These are phyloP conservation scores for Puccinellia tenuiflora DNA, from an alignment of 176 grass and related monocot species.

Conservation along the genomic window DNA sequence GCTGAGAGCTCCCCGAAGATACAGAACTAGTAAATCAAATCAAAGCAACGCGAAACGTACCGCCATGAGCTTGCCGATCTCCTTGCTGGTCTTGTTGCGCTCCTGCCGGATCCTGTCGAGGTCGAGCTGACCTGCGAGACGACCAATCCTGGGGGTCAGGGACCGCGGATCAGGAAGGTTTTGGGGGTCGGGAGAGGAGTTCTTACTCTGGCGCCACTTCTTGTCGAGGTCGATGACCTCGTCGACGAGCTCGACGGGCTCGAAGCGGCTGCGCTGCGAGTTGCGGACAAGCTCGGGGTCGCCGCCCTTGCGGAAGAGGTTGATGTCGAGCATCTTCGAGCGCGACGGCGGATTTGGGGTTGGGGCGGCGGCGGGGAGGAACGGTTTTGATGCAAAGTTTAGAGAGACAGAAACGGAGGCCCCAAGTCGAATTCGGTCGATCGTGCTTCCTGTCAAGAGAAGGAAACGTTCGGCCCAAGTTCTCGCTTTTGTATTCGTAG, in stretches of 20 bases:
- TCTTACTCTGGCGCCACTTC: constrained; percentile 77
- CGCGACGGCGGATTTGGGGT: neutral
- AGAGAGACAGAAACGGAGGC: too few relatives aligned
- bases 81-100: constrained; percentile 80
- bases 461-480: too few relatives aligned
- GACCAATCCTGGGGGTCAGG: neutral
- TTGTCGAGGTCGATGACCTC: constrained; percentile 74
- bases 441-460: too few relatives aligned
- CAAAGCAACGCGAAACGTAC: constrained; percentile 26
- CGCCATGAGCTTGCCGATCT: constrained; percentile 69
- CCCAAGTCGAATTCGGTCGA: too few relatives aligned
- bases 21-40: neutral
- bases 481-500: too few relatives aligned
- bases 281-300: constrained; percentile 65
- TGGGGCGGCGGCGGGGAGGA: too few relatives aligned
- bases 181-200: neutral
- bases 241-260: constrained; percentile 52
- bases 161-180: neutral
- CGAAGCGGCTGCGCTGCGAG: constrained; percentile 59
- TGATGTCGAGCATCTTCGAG: constrained; percentile 70
- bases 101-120: constrained; percentile 65
- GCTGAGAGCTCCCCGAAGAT: neutral
- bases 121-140: constrained; percentile 66
- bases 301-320: constrained; percentile 60
- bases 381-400: too few relatives aligned